A percentile compares a stretch with the other conserved stretches of the same genome.
phyloP scores from a whole-genome alignment of 1,284 basidiomycete genomes.

The Wolfiporia cocos region DNA sequence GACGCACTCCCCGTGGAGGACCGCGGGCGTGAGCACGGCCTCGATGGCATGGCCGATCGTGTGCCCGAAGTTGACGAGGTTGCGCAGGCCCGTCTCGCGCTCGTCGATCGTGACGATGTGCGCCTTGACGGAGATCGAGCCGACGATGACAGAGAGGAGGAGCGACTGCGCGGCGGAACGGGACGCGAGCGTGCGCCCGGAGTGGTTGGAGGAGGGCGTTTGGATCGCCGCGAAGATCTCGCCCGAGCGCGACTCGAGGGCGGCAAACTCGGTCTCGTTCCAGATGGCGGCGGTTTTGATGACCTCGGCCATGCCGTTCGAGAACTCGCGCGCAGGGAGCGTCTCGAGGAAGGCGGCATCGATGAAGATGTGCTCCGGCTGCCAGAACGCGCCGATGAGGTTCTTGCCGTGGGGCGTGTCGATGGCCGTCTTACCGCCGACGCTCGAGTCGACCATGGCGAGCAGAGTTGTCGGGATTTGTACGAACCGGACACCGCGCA shows the following conservation, averaged over 20 bases:
- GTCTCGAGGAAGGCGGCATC: conserved; percentile 95
- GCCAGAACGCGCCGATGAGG: conserved; percentile 97
- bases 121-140: conserved; percentile 87
- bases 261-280: conserved; percentile 83
- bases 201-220: conserved; percentile 53
- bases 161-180: conserved; percentile 74
- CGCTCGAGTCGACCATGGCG: conserved; percentile 97
- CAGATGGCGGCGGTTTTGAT: conserved; percentile 99
- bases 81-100: conserved; percentile 90
- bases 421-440: conserved; percentile 98
- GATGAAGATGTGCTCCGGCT: conserved; percentile 96
- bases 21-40: conserved; percentile 84
- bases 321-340: conserved; percentile 89
- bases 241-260: conserved; percentile 77
- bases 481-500: conserved; percentile 88
- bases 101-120: conserved; percentile 95
- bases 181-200: conserved; percentile 60
- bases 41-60: conserved; percentile 96
- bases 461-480: conserved; percentile 97
- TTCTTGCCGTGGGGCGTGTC: conserved; percentile 98
- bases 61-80: conserved; percentile 97
- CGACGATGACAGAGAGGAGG: conserved; percentile 75
- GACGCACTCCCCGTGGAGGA: conserved; percentile 93
- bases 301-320: conserved; percentile 98
- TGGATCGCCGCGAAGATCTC: conserved; percentile 85